Evolutionary conservation across 768 basidiomycete species (phyloP).

Genomic region (Tylopilus rubrobrunneus): DNA sequence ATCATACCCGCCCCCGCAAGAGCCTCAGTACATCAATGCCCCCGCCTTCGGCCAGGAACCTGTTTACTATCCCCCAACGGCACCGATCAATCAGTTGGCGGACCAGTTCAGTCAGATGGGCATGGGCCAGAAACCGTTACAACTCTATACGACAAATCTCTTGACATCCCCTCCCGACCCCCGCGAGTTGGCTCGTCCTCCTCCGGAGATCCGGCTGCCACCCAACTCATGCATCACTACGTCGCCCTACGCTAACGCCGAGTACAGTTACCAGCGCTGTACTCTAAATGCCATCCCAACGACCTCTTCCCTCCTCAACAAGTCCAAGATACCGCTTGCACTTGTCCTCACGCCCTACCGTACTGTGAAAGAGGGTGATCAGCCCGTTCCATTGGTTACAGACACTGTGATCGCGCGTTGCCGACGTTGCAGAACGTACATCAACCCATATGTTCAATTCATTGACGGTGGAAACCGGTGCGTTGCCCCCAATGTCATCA

Average conservation of each 20-base stretch:
- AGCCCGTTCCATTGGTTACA: slow-evolving; percentile 81
- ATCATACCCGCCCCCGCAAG: slow-evolving; percentile 42
- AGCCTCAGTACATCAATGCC: slow-evolving; percentile 43
- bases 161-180: slow-evolving; percentile 93
- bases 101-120: slow-evolving; percentile 92
- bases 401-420: slow-evolving; percentile 97
- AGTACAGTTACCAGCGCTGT: slow-evolving; percentile 86
- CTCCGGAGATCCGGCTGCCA: slow-evolving; percentile 88
- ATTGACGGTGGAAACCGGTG: slow-evolving; percentile 95
- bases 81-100: slow-evolving; percentile 57
- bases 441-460: slow-evolving; percentile 96
- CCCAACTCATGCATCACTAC: slow-evolving; percentile 79
- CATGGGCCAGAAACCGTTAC: slow-evolving; percentile 73
- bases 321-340: slow-evolving; percentile 87
- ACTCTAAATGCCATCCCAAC: slow-evolving; percentile 94
- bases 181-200: slow-evolving; percentile 70
- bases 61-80: slow-evolving; percentile 35
- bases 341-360: slow-evolving; percentile 90
- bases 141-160: slow-evolving; percentile 85
- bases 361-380: slow-evolving; percentile 77
- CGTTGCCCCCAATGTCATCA: slow-evolving; percentile 17
- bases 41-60: slow-evolving; percentile 44
- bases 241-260: slow-evolving; percentile 76
- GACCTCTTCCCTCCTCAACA: slow-evolving; percentile 79
- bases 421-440: slow-evolving; percentile 92